Base-by-base conservation (phyloP, 345 rosid species). In the Boechera divaricarpa region DNA sequence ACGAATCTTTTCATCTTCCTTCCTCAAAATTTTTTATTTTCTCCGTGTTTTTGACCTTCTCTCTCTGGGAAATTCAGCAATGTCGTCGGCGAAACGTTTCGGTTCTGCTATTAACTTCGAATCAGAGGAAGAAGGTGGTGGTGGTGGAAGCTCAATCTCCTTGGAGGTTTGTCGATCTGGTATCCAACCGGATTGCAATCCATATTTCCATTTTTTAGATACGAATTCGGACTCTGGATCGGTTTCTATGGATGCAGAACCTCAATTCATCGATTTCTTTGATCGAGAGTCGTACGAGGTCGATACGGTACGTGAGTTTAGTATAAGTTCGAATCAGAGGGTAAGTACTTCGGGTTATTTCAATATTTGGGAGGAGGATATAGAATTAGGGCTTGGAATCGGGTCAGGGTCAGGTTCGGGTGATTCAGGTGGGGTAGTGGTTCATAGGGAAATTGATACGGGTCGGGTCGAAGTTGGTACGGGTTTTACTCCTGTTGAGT, bases 241-340 rank as follows among this genome's bases (percentile, higher is more conserved):
- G 5, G 28, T 0, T 38, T 53, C 33, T 5, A 16, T 68, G 74
- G 74, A 28, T 41, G 44, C 75, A 1, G 70, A 67, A 11, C 24
- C 77, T 39, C 70, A 75, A 67, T 36, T 72, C 57, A 67, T 71
- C 75, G 51, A 67, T 62, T 76, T 81, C 67, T 71, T 81, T 8
- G 51, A 62, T 38, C 59, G 74, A 35, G 75, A 72, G 31, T 8
- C 70, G 28, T 18, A 32, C 49, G 60, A 58, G 52, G 52, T 70
- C 28, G 56, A 48, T 0, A 36, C n/a, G 18, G 21, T 5, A 0
- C 15, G 21, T 0, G 68, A 61, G 1, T 7, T 53, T 53, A 7
- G 11, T 38, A 5, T 39, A 11, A 29, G 4, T 21, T 29, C 74
- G 49, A 71, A 45, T 58, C 77, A 51, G 65, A 56, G 57, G 45